These are phyloP conservation scores for Solanum sejunctum DNA, from an alignment of 257 asterid genomes.

Conservation along the genomic window DNA sequence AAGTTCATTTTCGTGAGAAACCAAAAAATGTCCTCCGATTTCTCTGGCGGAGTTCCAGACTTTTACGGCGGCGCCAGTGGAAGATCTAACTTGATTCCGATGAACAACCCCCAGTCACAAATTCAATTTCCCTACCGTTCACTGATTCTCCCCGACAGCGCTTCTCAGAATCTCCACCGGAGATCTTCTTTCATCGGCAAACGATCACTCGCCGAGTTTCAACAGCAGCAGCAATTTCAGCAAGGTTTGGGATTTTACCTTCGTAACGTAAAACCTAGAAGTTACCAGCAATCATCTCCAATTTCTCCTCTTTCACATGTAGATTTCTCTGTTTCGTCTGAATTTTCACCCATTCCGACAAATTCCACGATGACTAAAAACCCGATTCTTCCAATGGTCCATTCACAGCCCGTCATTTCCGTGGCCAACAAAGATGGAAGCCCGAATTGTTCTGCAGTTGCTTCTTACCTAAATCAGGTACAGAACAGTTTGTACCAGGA, in stretches of 20 bases:
- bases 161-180: constrained; percentile 30
- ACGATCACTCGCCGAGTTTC: constrained; percentile 51
- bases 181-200: constrained; percentile 42
- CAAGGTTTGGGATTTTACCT: constrained; percentile 34
- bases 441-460: constrained; percentile 2
- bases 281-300: constrained; percentile 41
- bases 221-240: constrained; percentile 18
- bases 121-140: constrained; percentile 37
- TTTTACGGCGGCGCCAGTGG: constrained; percentile 33
- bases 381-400: neutral
- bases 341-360: constrained; percentile 33
- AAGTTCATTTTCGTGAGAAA: neutral
- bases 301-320: constrained; percentile 40
- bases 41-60: constrained; percentile 31
- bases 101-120: constrained; percentile 12
- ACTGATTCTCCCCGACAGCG: constrained; percentile 29
- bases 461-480: constrained; percentile 21
- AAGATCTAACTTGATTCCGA: constrained; percentile 17
- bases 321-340: constrained; percentile 30
- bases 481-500: constrained; percentile 13
- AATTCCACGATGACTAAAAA: neutral
- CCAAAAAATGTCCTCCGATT: constrained; percentile 38
- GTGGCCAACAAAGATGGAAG: neutral
- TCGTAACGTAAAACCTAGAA: constrained; percentile 59
- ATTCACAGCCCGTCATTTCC: neutral